Evolutionary conservation across 495 filamentous ascomycete species (phyloP), one percentile per base, ranked within the genome.

Genomic region (Xylaria flabelliformis): DNA sequence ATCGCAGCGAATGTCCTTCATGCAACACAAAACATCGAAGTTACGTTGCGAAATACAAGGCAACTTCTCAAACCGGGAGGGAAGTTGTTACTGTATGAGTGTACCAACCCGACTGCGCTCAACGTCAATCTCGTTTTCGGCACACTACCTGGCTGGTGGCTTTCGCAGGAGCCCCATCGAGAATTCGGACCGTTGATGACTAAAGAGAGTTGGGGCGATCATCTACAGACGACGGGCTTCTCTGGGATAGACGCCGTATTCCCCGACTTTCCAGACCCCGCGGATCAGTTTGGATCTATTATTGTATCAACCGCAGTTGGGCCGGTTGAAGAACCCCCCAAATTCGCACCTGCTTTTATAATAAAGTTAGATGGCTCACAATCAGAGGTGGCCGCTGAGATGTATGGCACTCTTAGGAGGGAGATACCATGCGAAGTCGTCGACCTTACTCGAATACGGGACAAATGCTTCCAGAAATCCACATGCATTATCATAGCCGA

Each of bases 141-240:
- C 7, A 72, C 75, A 8, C 71, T 86, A 3, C 77, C 82, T 12
- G 83, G 80, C 0, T 88, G 86, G 85, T 87, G 85, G 85, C 65
- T 79, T 29, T 83, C 83, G 15, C 68, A 74, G 21, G 69, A 80
- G 24, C 67, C 86, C 6, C 80, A 78, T 4, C 69, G 84, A 39
- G 72, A 50, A 3, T 72, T 75, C 8, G 72, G 80, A 0, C 84
- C 85, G 10, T 74, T 69, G 36, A 61, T 83, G 10, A 75, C 81
- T 1, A 56, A 59, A 1, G 64, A 71, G 0, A 42, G 73, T 26
- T 88, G 85, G 86, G 64, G 82, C 42, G 21, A 32, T 0, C 26
- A 82, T 10, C 73, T 88, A 42, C 67, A 62, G n/a, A 72, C 70
- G 0, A 58, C 69, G 4, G 82, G 82, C 4, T 87, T 88, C 51